These are phyloP conservation scores for Epichloe hybrida DNA, from an alignment of 2,329 filamentous ascomycete genomes.

Conservation along the genomic window DNA sequence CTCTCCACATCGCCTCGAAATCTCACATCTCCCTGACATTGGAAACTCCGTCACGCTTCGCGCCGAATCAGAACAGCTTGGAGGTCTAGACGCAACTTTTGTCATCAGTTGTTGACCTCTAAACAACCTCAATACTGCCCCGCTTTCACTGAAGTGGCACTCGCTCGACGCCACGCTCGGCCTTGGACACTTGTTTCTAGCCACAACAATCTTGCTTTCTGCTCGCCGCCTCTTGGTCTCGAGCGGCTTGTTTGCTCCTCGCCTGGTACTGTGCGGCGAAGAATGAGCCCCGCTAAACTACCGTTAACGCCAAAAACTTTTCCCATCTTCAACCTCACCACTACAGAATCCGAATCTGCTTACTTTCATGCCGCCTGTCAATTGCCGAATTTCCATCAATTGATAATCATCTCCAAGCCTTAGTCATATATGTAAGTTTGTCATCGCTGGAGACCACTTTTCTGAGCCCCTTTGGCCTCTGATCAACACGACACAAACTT, in stretches of 20 bases:
- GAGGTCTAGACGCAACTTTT: not conserved
- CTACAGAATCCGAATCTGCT: constrained; percentile 1
- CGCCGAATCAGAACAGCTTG: not conserved
- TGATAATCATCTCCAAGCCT: not conserved
- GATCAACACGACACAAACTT: not conserved
- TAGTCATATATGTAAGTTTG: constrained; percentile 1
- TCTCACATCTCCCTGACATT: not conserved
- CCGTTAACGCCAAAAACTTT: constrained; percentile 14
- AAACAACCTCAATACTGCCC: not conserved
- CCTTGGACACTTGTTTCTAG: not conserved
- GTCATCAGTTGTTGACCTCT: not conserved
- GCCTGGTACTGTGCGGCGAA: constrained; percentile 1
- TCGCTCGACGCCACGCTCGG: constrained; percentile 2
- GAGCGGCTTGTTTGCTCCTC: not conserved
- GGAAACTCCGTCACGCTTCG: not conserved
- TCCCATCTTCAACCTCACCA: constrained; percentile 10
- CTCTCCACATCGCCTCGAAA: not conserved
- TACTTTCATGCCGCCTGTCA: constrained; percentile 3
- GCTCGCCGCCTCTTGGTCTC: not conserved
- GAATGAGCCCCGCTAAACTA: constrained; percentile 8
- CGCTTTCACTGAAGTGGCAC: constrained; percentile 1
- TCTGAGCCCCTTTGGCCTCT: not conserved
- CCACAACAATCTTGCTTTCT: constrained; percentile 1
- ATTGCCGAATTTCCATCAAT: constrained; percentile 1
- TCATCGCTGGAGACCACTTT: not conserved